Evolutionary conservation across 768 basidiomycete species (phyloP), one percentile per base, ranked within the genome.

Genomic region (Pleurotus tuber-regium): DNA sequence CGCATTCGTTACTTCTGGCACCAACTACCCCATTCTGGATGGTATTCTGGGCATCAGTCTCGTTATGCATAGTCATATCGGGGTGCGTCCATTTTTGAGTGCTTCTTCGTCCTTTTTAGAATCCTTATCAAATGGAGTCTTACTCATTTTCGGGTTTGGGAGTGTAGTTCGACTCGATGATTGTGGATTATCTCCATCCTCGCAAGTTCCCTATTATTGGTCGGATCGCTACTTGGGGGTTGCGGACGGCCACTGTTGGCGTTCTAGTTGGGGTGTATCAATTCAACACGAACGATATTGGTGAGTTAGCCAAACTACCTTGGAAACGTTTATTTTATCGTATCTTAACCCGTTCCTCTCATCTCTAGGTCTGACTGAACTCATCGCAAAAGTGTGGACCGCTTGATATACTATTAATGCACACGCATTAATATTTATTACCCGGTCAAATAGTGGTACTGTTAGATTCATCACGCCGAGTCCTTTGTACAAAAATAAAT

Each of bases 241-340:
- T 98, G 50, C 79, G 93, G 41, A 68, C 80, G 4, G 73, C 84
- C 4, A 98, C 97, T 24, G 81, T 86, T 31, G 92, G 84, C 18
- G 83, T 89, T 4, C 77, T 94, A 46, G 83, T 92, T 39, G 96
- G 97, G 12, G 80, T 98, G 4, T 99, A 97, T 73, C 89, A 97
- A 68, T 98, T 98, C 77, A 98, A 98, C 74, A 98, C 97, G 36
- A 93, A 96, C 64, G 96, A 98, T 65, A 85, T 99, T 56, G 95
- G 97, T 97, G 59, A 58, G 89, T 77, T 6, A 28, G 26, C 16
- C 38, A 31, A 40, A 54, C 10, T 48, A 8, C 54, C 52, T 33
- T 35, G 25, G 25, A 40, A 7, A 25, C 18, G 30, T 18, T 21
- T 42, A 33, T 10, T 4, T 25, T 6, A 30, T 8, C 48, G 50